Evolutionary conservation across 2,329 filamentous ascomycete species (phyloP).

Genomic region (Sclerotinia subarctica): DNA sequence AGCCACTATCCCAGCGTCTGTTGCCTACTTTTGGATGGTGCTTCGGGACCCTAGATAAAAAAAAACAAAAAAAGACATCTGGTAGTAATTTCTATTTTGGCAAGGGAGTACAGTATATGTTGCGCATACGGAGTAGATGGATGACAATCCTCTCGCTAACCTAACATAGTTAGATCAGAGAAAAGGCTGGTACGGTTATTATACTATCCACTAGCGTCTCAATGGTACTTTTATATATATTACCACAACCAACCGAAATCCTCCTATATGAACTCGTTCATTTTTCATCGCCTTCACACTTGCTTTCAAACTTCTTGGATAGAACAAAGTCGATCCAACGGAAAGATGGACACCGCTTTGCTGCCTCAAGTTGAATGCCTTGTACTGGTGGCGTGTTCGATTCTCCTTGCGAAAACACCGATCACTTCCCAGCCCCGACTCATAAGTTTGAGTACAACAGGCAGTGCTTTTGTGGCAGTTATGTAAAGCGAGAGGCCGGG

Average conservation of each 20-base stretch:
- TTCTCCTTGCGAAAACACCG: background rate
- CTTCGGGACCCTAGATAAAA: background rate
- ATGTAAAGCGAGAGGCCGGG: too few species aligned
- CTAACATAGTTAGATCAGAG: background rate
- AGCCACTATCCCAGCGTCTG: background rate
- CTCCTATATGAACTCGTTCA: background rate
- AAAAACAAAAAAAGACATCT: too few species aligned
- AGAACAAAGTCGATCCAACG: background rate
- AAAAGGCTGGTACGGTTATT: background rate
- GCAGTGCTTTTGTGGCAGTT: rapidly evolving
- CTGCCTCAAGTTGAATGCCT: background rate
- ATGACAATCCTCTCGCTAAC: background rate
- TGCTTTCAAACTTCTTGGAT: background rate
- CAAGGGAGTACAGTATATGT: background rate
- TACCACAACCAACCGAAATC: background rate
- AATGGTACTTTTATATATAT: background rate
- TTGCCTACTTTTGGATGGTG: background rate
- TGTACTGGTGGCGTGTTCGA: background rate
- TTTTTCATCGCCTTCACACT: background rate
- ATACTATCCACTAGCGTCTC: background rate
- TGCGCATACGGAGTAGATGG: too few species aligned
- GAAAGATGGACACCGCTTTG: background rate
- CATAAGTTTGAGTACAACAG: background rate
- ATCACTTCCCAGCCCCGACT: too few species aligned
- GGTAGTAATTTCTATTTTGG: background rate